Evolutionary conservation across 192 early-diverging fungal species (phyloP).

Genomic region (Geranomyces michiganensis): DNA sequence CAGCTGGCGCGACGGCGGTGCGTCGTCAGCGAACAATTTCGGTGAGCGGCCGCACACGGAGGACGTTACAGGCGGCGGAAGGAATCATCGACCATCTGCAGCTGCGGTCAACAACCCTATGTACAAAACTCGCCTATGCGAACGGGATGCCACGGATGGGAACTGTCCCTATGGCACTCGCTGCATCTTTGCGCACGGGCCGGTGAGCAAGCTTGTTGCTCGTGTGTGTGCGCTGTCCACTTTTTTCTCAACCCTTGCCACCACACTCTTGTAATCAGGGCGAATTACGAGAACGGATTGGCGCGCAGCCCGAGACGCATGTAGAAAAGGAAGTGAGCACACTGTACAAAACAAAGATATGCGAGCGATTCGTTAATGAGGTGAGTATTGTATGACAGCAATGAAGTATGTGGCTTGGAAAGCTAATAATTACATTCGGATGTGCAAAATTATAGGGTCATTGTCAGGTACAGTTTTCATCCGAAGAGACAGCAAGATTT

Average conservation of each 20-base stretch:
- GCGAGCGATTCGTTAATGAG: conserved; percentile 79
- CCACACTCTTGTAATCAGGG: not conserved
- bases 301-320: not conserved
- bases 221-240: no score
- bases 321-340: not conserved
- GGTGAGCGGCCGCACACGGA: no score
- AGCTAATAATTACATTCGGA: not conserved
- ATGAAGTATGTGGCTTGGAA: no score
- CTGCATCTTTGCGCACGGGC: conserved; percentile 81
- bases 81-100: no score
- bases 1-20: no score
- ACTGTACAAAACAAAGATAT: conserved; percentile 80
- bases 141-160: conserved; percentile 77
- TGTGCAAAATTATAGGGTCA: not conserved
- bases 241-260: no score
- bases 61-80: no score
- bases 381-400: no score
- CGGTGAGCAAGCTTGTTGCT: conserved; percentile 10
- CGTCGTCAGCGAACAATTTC: no score
- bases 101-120: conserved; percentile 57
- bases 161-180: conserved; percentile 69
- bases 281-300: not conserved
- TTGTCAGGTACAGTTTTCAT: conserved; percentile 1
- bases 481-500: no score
- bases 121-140: conserved; percentile 87